Base-by-base conservation (phyloP, 306 rosid genomes). In the Cicer yamashitae region DNA sequence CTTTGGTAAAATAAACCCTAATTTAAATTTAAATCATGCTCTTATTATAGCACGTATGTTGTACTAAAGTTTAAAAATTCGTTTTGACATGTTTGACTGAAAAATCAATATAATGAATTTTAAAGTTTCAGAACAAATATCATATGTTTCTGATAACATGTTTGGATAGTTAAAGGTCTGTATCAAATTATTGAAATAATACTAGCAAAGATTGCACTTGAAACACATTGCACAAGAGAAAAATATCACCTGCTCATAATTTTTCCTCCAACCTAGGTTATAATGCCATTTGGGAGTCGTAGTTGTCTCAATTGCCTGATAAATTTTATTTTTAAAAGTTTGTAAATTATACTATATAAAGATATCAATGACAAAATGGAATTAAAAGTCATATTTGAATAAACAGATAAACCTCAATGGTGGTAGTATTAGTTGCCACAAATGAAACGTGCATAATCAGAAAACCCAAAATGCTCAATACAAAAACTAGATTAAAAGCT, bases 401-500 rank as follows among this genome's bases (percentile, higher is more conserved):
- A 56, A 77, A 82, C 65, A 65, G 66, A 34, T 71, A 79, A 65
- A 91, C 96, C 92, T 91, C 94, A 38, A 89, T 86, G 46, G 94
- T 89, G 67, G 94, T 86, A n/a, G 96, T 89, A 77, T 91, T 91
- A 74, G 86, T 66, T 8, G 82, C 76, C 59, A 89, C 89, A 57
- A 89, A 69, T 8, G 83, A 83, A 40, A 89, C 48, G 84, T 91
- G 96, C 91, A 91, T 79, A 68, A 89, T 84, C 79, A 82, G 73
- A 73, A 91, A 91, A 50, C 96, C 92, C 87, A 89, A 20, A 69
- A 91, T 80, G 41, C 96, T 89, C 70, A 89, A 25, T 7, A 85
- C 70, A 61, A 90, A 90, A 40, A 91, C 87, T 8, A 87, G 75
- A 83, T 91, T 89, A 81, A 91, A 80, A 83, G 89, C 96, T 91